Base-by-base conservation (phyloP, 306 rosid genomes). In the Quercus wislizeni region DNA sequence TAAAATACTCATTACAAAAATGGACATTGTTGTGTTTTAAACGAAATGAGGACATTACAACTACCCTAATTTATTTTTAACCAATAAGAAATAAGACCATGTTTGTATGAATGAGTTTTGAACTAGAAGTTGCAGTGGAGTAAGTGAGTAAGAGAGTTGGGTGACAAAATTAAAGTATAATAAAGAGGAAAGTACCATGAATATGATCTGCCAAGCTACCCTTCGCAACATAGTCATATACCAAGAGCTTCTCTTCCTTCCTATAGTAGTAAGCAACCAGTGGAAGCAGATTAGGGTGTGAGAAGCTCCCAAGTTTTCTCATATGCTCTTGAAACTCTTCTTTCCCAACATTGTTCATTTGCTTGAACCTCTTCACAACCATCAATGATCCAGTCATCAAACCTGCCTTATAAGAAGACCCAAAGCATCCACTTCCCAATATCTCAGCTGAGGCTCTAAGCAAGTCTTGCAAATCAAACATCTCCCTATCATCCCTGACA, bases 351-450 rank as follows among this genome's bases (percentile, higher is more conserved):
- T 90, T 91, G 88, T 93, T 96, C 98, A 96, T 91, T 73, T 91
- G 94, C 89, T 89, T 90, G 75, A 86, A 93, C 84, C 97, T 89
- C 88, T 96, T 96, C 77, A 93, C 98, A 71, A 96, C 98, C 81
- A 91, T 91, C 33, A 52, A 71, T 15, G 87, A 80, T 14, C 98
- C 99, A 71, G 27, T 82, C 68, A 12, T 0, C 80, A 96, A 27
- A n/a, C 88, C 84, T 25, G 98, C 97, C 87, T 89, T 96, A 81
- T 96, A 96, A n/a, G 98, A 89, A 76, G 98, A 96, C 33, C 92
- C 97, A 74, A 88, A 91, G 73, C 69, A 79, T 18, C 99, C 98
- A 78, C 93, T 90, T 12, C 99, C 98, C 80, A 96, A 82, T 23
- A 93, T 91, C 87, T 96, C 96, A 49, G 99, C 99, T 0, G 97